Evolutionary conservation across 805 yeast genomes (phyloP).

Genomic region (Monosporozyma yasuniensis): DNA sequence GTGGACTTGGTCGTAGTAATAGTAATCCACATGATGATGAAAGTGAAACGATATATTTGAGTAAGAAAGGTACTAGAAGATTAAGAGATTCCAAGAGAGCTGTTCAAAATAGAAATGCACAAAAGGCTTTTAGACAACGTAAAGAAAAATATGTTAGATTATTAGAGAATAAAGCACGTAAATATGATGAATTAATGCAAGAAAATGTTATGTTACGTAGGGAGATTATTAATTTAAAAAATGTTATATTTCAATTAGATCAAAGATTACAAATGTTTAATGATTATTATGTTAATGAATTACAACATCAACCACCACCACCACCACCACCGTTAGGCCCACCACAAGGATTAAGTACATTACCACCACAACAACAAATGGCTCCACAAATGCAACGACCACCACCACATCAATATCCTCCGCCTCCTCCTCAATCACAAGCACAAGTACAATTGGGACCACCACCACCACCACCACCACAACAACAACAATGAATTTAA

Average conservation of each 20-base stretch:
- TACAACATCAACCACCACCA: neutral
- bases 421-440: neutral
- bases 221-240: slow-evolving; percentile 5
- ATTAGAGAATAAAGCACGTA: slow-evolving; percentile 59
- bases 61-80: slow-evolving; percentile 1
- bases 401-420: neutral
- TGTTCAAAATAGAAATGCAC: slow-evolving; percentile 84
- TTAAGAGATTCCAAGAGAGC: slow-evolving; percentile 63
- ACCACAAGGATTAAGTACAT: neutral
- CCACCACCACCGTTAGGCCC: neutral
- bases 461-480: neutral
- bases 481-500: neutral
- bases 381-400: neutral
- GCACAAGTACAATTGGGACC: neutral
- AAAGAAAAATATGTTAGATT: slow-evolving; percentile 74
- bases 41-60: neutral
- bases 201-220: slow-evolving; percentile 23
- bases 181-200: slow-evolving; percentile 50
- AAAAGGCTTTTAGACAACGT: slow-evolving; percentile 79
- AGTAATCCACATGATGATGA: neutral
- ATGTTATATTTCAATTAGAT: slow-evolving; percentile 4
- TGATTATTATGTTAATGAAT: neutral
- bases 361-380: neutral
- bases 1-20: neutral
- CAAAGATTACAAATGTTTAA: slow-evolving; percentile 2